Base-by-base conservation (phyloP, 2,329 filamentous ascomycete species). In the Lecanicillium sp. region DNA sequence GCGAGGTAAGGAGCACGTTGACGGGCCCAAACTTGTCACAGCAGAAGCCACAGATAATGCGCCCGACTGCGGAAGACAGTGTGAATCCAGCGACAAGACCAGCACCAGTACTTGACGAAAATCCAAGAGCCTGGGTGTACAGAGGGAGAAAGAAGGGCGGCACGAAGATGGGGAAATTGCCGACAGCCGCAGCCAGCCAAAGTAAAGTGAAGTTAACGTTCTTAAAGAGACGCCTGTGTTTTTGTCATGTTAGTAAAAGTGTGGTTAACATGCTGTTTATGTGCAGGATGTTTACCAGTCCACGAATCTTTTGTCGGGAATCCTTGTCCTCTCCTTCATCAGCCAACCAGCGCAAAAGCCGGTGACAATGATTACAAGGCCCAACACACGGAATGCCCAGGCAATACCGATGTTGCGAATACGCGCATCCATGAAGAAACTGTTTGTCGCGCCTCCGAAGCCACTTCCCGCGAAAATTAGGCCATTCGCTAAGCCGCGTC, bases 61-160 rank as follows among this genome's bases (percentile, higher is more conserved):
- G 68, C 0, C 81, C 79, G 3, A 81, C 56, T 0, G 79, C 79
- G 0, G 79, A 81, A 0, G 77, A 71, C 20, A 80, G 73, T 59
- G 79, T 82, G 65, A 82, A 84, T 0, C 71, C 78, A 0, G 80
- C 80, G 0, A 84, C 68, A 0, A 84, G 63, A 12, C 67, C 77
- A 1, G 80, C 79, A 0, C 79, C 80, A 0, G 69, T 70, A 11
- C 66, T 66, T 1, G 77, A 70, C 0, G 71, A 68, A 7, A 83
- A 63, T 0, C 76, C 75, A 14, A 84, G 65, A 0, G 77, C 75
- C 4, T 68, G 62, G 20, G 69, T 70, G 54, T 79, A 81, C 0
- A 81, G 63, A 0, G 79, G 79, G 1, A 83, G 62, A 56, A 82
- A 83, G 63, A 80, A 83, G 0, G 78, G 76, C 0, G 79, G 77